phyloP scores from a whole-genome alignment of 179 eudicot genomes.

The Spergularia azorica region DNA sequence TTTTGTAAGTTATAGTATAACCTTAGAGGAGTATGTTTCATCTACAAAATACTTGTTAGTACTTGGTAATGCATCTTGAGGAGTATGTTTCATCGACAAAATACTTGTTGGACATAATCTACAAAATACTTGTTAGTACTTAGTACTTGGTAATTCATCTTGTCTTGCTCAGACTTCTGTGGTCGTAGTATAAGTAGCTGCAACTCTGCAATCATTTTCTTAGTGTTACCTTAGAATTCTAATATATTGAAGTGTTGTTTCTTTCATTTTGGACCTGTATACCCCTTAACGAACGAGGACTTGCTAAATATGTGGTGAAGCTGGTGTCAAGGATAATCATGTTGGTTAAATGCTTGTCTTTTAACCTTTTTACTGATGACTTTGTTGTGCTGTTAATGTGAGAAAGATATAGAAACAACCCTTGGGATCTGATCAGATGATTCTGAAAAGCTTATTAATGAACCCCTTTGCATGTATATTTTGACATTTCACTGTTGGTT shows the following conservation, averaged over 20 bases:
- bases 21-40: slow-evolving; percentile 1
- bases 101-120: neutral
- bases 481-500: slow-evolving; percentile 5
- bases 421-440: slow-evolving; percentile 9
- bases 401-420: neutral
- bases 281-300: neutral
- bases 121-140: neutral
- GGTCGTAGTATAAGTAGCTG: slow-evolving; percentile 1
- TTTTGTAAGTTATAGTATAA: slow-evolving; percentile 17
- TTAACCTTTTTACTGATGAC: neutral
- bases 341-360: neutral
- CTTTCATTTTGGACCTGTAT: neutral
- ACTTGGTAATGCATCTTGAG: neutral
- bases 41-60: neutral
- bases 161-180: neutral
- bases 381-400: neutral
- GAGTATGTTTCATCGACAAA: slow-evolving; percentile 6
- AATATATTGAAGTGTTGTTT: neutral
- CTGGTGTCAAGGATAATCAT: neutral
- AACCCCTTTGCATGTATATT: slow-evolving; percentile 2
- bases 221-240: neutral
- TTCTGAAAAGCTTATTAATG: slow-evolving; percentile 5
- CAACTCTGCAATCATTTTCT: slow-evolving; percentile 4
- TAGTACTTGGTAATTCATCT: slow-evolving; percentile 1
- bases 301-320: neutral